Conservation (phyloP, 768 basidiomycete species). For the Auricularia cornea region DNA sequence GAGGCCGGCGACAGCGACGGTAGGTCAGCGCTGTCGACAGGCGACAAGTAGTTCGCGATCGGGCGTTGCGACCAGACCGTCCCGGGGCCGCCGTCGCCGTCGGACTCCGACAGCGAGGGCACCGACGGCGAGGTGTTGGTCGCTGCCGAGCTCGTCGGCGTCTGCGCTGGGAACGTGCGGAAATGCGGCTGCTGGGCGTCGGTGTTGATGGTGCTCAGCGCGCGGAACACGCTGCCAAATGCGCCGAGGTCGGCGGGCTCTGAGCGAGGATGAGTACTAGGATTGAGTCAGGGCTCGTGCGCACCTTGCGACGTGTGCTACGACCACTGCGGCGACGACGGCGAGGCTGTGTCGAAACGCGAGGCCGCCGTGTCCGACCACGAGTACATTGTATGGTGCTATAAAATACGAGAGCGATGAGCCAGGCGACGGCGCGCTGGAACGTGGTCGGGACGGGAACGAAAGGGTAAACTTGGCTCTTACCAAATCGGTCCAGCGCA, state of each 20-base stretch:
- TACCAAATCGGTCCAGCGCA: no score
- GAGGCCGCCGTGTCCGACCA: no score
- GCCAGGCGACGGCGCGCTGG: no score
- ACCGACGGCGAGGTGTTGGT: constrained; percentile 17
- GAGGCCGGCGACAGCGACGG: constrained; percentile 10
- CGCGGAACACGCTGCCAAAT: constrained; percentile 62
- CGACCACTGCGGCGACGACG: no score
- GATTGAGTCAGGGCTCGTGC: no score
- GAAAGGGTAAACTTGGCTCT: no score
- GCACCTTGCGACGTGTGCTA: no score
- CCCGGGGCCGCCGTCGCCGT: constrained; percentile 34
- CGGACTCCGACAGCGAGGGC: constrained; percentile 21
- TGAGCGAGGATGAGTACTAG: no score
- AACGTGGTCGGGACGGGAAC: no score
- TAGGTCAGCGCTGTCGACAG: constrained; percentile 11
- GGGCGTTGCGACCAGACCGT: constrained; percentile 59
- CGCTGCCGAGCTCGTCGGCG: constrained; percentile 16
- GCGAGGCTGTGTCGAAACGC: no score
- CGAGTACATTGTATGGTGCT: no score
- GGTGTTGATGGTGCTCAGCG: constrained; percentile 48
- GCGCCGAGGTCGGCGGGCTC: constrained; percentile 68
- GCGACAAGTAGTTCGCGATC: constrained; percentile 48
- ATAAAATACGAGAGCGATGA: no score
- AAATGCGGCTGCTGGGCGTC: constrained; percentile 25
- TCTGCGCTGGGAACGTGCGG: constrained; percentile 12